Percentiles rank a stretch among this genome's conserved stretches.
Evolutionary conservation across 2,329 filamentous ascomycete species (phyloP).

Genomic region (Penicillium sp.): DNA sequence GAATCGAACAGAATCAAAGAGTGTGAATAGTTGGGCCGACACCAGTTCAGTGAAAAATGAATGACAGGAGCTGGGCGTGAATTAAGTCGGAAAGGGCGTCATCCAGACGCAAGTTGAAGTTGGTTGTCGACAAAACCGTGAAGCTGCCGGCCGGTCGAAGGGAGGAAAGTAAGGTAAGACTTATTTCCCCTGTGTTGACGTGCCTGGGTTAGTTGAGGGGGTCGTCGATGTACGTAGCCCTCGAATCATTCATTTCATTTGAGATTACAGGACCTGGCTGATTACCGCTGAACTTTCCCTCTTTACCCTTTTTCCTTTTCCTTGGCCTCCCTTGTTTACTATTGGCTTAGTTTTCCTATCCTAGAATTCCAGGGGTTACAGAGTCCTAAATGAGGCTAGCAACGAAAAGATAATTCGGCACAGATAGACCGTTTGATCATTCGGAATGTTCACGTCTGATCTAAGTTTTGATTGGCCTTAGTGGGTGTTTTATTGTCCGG

Average conservation of each 20-base stretch:
- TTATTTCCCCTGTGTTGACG: neutral
- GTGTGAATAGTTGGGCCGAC: neutral
- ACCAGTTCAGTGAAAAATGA: conserved; percentile 11
- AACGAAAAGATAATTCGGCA: neutral
- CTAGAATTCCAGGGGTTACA: conserved; percentile 3
- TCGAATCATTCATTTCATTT: neutral
- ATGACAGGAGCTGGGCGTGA: conserved; percentile 15
- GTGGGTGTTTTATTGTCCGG: neutral
- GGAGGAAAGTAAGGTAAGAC: neutral
- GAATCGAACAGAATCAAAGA: neutral
- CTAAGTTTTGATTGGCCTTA: neutral
- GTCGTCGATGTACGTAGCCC: neutral
- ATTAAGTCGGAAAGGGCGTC: conserved; percentile 5
- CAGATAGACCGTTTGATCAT: neutral
- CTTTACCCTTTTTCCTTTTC: neutral
- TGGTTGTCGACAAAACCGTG: conserved; percentile 4
- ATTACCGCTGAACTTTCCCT: neutral
- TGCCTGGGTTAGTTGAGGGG: neutral
- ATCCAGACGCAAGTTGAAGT: neutral
- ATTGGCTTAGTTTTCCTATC: neutral
- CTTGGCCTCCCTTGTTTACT: neutral
- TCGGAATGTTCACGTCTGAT: neutral
- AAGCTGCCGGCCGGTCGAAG: neutral
- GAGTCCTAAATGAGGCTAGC: neutral
- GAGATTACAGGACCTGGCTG: neutral